These are phyloP conservation scores for Populus ilicifolia DNA, from an alignment of 345 rosid species.

Conservation along the genomic window DNA sequence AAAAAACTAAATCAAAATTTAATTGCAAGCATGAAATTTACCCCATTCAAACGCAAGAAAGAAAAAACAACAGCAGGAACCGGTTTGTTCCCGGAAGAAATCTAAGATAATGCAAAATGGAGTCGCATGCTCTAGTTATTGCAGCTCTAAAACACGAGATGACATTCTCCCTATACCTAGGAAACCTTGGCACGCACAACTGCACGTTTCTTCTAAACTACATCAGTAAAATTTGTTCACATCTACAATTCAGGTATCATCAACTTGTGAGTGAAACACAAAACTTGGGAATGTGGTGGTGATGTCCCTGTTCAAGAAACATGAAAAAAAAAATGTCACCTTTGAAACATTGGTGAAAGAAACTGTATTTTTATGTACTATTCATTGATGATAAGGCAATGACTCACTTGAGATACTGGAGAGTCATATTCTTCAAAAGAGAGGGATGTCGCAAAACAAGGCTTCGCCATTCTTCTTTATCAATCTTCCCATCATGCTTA, in stretches of 20 bases:
- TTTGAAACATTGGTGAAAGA: neutral
- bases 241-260: slow-evolving; percentile 16
- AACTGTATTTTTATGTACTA: neutral
- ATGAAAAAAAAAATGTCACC: neutral
- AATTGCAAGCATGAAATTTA: neutral
- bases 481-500: slow-evolving; percentile 90
- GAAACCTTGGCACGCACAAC: neutral
- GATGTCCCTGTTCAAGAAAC: slow-evolving; percentile 16
- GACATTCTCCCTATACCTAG: neutral
- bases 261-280: slow-evolving; percentile 30
- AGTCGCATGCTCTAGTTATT: neutral
- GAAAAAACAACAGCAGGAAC: neutral
- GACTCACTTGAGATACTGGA: slow-evolving; percentile 21
- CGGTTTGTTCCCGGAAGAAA: neutral
- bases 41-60: neutral
- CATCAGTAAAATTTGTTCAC: neutral
- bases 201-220: neutral
- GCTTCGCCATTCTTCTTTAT: slow-evolving; percentile 94
- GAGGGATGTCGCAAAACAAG: slow-evolving; percentile 89
- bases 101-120: neutral
- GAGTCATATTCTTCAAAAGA: slow-evolving; percentile 65
- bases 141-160: neutral
- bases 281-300: slow-evolving; percentile 30
- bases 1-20: neutral
- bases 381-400: neutral